phyloP scores from a whole-genome alignment of 1,284 basidiomycete genomes.

The Uromyces viciae-fabae region DNA sequence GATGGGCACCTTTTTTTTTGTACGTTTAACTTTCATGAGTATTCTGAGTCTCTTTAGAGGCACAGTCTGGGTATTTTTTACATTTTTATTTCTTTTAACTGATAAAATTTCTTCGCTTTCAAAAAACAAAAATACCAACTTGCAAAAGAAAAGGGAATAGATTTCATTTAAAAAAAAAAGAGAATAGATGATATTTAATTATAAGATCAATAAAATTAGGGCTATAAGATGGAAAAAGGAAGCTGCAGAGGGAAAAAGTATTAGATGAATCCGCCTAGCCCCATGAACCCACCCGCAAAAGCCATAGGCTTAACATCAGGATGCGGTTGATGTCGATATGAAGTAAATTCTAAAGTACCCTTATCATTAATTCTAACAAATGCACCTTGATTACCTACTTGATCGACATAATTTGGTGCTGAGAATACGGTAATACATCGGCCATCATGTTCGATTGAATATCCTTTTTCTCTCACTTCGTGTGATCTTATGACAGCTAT shows the following conservation, averaged over 20 bases:
- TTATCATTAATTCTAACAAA: conserved; percentile 51
- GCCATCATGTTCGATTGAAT: conserved; percentile 82
- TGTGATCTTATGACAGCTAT: conserved; percentile 87
- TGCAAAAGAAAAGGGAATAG: too few species aligned
- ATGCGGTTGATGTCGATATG: conserved; percentile 51
- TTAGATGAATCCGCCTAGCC: conserved; percentile 37
- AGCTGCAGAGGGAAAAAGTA: neutral
- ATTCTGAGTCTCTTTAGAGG: too few species aligned
- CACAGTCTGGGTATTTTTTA: too few species aligned
- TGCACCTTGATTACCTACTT: conserved; percentile 53
- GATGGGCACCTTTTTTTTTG: too few species aligned
- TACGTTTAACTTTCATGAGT: too few species aligned
- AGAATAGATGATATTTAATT: too few species aligned
- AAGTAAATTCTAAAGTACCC: conserved; percentile 50
- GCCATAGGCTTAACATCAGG: conserved; percentile 51
- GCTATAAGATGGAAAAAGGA: too few species aligned
- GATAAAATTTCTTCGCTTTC: too few species aligned
- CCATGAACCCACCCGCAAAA: conserved; percentile 48
- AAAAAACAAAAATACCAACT: too few species aligned
- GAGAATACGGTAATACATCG: conserved; percentile 73
- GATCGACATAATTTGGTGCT: conserved; percentile 54
- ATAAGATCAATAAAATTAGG: too few species aligned
- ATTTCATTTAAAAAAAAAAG: too few species aligned
- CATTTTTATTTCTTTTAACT: too few species aligned
- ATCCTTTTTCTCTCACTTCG: conserved; percentile 85